phyloP scores from a whole-genome alignment of 1,284 basidiomycete genomes.

The Ganoderma meredithae region DNA sequence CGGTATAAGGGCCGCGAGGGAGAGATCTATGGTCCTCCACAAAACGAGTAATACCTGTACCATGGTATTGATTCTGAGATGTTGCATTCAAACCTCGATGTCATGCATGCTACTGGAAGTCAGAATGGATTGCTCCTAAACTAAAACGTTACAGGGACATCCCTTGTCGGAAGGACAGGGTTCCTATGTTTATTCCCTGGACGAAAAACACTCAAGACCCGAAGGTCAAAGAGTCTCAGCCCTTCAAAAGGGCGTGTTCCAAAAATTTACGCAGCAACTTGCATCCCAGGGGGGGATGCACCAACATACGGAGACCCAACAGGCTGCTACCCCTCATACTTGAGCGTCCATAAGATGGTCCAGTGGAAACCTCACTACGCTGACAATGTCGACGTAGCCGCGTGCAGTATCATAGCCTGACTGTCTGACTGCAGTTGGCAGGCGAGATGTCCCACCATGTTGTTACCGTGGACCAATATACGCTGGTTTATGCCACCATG shows the following conservation, averaged over 20 bases:
- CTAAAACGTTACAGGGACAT: no score
- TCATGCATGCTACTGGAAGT: background rate
- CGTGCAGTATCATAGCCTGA: background rate
- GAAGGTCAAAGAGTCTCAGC: background rate
- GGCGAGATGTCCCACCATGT: background rate
- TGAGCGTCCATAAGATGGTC: background rate
- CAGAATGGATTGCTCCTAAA: background rate
- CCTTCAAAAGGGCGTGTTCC: background rate
- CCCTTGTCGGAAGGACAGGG: no score
- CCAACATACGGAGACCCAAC: background rate
- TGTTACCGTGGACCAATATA: no score
- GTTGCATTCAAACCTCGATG: background rate
- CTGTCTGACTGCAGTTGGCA: background rate
- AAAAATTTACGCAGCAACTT: background rate
- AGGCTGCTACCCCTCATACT: conserved; percentile 5
- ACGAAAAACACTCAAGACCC: background rate
- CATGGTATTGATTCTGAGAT: background rate
- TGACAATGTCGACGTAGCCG: background rate
- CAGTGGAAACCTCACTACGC: background rate
- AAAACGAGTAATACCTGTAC: background rate
- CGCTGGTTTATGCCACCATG: background rate
- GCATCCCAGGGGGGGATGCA: background rate
- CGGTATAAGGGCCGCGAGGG: conserved; percentile 23
- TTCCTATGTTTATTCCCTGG: no score
- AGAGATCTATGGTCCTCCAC: background rate